Evolutionary conservation across 352 stramenopile genomes (phyloP).

Genomic region (Phytophthora pinifolia): DNA sequence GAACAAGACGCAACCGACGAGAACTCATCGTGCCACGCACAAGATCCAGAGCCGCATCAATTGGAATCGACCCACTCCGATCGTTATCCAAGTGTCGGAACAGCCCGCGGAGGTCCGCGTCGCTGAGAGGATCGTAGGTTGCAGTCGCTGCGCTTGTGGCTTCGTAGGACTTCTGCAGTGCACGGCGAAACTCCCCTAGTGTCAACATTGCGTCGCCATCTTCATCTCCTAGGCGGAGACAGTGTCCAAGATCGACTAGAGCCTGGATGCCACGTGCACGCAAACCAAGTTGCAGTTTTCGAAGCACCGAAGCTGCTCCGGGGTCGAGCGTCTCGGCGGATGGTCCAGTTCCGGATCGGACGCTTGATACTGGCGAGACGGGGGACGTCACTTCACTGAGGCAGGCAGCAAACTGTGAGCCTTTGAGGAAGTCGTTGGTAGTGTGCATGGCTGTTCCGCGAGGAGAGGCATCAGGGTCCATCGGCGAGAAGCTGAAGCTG

Average conservation of each 20-base stretch:
- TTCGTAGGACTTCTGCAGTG: constrained; percentile 46
- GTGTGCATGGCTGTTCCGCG: constrained; percentile 35
- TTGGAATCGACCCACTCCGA: constrained; percentile 59
- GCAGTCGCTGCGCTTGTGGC: constrained; percentile 16
- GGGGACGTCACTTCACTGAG: constrained; percentile 47
- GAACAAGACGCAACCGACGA: constrained; percentile 65
- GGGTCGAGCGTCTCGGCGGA: constrained; percentile 40
- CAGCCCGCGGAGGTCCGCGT: constrained; percentile 69
- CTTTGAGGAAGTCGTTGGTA: constrained; percentile 71
- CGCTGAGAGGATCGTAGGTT: constrained; percentile 42
- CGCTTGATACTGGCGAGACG: constrained; percentile 13
- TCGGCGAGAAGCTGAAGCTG: constrained; percentile 8
- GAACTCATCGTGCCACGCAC: constrained; percentile 82
- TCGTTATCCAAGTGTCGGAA: constrained; percentile 84
- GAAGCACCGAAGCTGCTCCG: constrained; percentile 58
- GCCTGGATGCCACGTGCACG: constrained; percentile 51
- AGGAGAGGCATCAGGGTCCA: constrained; percentile 34
- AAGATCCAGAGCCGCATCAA: constrained; percentile 82
- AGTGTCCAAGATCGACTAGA: constrained; percentile 67
- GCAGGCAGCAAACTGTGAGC: constrained; percentile 62
- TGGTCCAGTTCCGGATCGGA: constrained; percentile 11
- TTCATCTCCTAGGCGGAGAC: constrained; percentile 69
- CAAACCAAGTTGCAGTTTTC: constrained; percentile 46
- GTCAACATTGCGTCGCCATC: constrained; percentile 66
- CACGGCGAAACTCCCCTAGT: constrained; percentile 79